Base-by-base conservation (phyloP, 2,329 filamentous ascomycete genomes). In the Endoconidiophora laricicola region DNA sequence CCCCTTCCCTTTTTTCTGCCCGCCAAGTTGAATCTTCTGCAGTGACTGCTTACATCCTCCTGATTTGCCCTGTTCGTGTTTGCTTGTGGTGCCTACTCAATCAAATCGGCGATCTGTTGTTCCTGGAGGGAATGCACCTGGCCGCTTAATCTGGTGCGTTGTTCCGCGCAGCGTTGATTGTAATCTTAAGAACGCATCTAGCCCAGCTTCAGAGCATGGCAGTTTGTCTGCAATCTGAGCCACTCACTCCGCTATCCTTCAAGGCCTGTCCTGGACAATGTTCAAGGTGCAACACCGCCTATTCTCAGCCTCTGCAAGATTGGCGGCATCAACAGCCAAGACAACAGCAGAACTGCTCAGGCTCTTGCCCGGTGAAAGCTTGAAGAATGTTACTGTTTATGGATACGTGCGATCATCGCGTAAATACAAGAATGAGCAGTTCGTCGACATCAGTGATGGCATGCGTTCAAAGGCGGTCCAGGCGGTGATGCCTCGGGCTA, bases 391-490 rank as follows among this genome's bases (percentile, higher is more conserved):
- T 44, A 71, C 72, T 52, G 69, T 94, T 57, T 74, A 83, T 61
- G 90, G 88, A 54, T 90, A 83, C 67, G 73, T 95, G 50, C 78
- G 85, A 55, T 90, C 86, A 3, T 80, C 94, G 54, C 76, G 90
- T 55, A 84, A 86, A 62, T 87, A 93, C 69, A 94, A 95, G 63
- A 74, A 74, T 20, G 72, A 83, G 53, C 80, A 83, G 4, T 96
- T 98, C 66, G 81, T 88, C 48, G 77, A 86, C 53, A 71, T 96
- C 48, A 81, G 82, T 9, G 91, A 98, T 69, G 91, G 91, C 42
- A 93, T 87, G 10, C 86, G 83, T 40, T 70, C 85, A 57, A 71
- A 80, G 54, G 71, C 85, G 24, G 64, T 96, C 50, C 91, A 98
- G 67, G 86, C 82, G 43, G 78, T 94, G 44, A 68, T 94, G 57